These are phyloP conservation scores for Aschersonia sp. DNA, from an alignment of 2,329 filamentous ascomycete genomes.

Conservation along the genomic window DNA sequence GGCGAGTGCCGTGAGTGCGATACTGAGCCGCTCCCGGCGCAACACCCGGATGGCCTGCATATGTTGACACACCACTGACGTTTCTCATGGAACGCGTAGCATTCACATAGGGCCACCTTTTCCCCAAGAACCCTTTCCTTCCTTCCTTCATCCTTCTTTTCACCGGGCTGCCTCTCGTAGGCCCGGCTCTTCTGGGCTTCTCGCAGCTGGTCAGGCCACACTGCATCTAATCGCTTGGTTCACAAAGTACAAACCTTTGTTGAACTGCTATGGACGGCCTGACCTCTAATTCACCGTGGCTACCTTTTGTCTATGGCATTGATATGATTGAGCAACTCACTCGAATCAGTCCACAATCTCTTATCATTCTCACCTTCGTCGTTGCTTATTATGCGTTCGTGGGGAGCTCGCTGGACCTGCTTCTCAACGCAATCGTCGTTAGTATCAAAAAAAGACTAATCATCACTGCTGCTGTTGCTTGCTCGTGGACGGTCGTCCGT, in stretches of 20 bases:
- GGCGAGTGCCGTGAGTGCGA: not conserved
- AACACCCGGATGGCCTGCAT: conserved; percentile 18
- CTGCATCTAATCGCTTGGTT: too few species aligned
- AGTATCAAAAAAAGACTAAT: not conserved
- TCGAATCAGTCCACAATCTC: not conserved
- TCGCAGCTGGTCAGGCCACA: too few species aligned
- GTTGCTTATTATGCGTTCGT: conserved; percentile 8
- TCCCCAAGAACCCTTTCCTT: not conserved
- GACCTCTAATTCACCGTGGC: conserved; percentile 11
- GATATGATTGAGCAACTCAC: conserved; percentile 9
- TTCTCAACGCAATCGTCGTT: conserved; percentile 3
- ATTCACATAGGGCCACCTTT: not conserved
- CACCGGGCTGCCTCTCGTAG: not conserved
- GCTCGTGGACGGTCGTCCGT: not conserved
- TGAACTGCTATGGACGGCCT: conserved; percentile 12
- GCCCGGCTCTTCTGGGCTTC: not conserved
- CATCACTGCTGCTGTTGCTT: not conserved
- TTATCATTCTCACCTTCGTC: conserved; percentile 1
- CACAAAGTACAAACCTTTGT: not conserved
- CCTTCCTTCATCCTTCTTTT: conserved; percentile 3
- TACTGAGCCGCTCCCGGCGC: not conserved
- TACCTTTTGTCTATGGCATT: conserved; percentile 6
- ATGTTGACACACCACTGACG: not conserved
- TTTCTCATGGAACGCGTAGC: not conserved
- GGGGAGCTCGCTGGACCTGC: conserved; percentile 10